Evolutionary conservation across 2,329 filamentous ascomycete genomes (phyloP).

Genomic region (Fusarium torulosum): DNA sequence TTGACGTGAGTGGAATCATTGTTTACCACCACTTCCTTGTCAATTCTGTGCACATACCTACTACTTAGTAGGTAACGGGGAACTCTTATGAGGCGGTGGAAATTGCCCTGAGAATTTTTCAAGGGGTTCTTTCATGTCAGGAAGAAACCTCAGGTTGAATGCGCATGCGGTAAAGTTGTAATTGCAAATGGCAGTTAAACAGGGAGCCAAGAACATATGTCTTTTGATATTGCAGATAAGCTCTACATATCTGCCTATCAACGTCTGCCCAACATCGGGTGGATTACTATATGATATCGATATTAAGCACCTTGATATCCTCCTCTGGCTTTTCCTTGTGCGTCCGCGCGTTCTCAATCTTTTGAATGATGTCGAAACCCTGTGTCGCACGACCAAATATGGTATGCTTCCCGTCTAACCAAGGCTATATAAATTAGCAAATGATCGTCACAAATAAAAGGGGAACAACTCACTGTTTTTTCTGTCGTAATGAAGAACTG

Average conservation of each 20-base stretch:
- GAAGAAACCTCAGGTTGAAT: too few relatives aligned
- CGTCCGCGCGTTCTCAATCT: conserved; percentile 91
- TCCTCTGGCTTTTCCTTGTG: conserved; percentile 94
- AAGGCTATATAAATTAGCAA: conserved; percentile 68
- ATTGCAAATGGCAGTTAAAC: too few relatives aligned
- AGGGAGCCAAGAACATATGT: background rate
- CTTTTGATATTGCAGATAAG: background rate
- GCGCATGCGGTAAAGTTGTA: too few relatives aligned
- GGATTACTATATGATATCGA: conserved; percentile 67
- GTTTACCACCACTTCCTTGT: background rate
- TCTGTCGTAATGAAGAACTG: conserved; percentile 99
- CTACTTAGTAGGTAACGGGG: too few relatives aligned
- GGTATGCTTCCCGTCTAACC: conserved; percentile 96
- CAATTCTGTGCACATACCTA: too few relatives aligned
- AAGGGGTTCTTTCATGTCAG: too few relatives aligned
- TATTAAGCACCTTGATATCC: conserved; percentile 97
- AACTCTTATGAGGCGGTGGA: too few relatives aligned
- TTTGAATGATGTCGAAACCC: conserved; percentile 93
- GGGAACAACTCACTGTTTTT: conserved; percentile 76
- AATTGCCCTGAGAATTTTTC: too few relatives aligned
- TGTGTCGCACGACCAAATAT: conserved; percentile 93
- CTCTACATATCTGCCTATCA: background rate
- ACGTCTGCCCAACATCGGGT: background rate
- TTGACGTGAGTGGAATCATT: too few relatives aligned
- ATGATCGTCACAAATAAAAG: background rate